A percentile compares a stretch with the other conserved stretches of the same genome.
Conservation (phyloP, 257 asterid genomes). For the Leptodermis oblonga region DNA sequence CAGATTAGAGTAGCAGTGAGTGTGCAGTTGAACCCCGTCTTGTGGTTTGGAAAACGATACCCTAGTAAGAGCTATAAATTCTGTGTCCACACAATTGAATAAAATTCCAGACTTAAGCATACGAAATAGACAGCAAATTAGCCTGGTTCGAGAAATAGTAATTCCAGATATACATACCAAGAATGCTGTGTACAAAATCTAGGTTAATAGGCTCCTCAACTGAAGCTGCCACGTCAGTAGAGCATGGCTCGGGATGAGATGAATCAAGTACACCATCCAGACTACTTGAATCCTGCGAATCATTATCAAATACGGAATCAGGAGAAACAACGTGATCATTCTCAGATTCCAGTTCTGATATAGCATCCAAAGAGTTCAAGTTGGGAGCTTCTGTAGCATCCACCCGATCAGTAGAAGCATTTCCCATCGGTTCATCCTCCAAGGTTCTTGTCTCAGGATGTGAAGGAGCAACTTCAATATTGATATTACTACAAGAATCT, state of each 20-base stretch:
- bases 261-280: conserved; percentile 41
- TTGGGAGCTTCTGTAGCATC: conserved; percentile 42
- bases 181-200: conserved; percentile 32
- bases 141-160: background rate
- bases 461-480: conserved; percentile 32
- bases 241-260: conserved; percentile 30
- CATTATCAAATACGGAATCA: conserved; percentile 57
- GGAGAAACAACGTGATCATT: conserved; percentile 41
- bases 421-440: conserved; percentile 38
- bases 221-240: conserved; percentile 23
- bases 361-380: conserved; percentile 43
- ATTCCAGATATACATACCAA: conserved; percentile 47
- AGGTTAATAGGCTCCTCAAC: conserved; percentile 39
- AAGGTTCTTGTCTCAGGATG: conserved; percentile 30
- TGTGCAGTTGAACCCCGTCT: background rate
- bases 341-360: conserved; percentile 55
- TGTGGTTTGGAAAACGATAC: background rate
- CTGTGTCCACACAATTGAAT: background rate
- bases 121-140: background rate
- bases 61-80: background rate
- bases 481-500: conserved; percentile 22
- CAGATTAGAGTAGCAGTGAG: background rate
- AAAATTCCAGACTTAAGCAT: background rate
- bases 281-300: conserved; percentile 53
- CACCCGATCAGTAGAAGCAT: conserved; percentile 28